Base-by-base conservation (phyloP, 2,329 filamentous ascomycete genomes). In the Pseudogymnoascus sp. region DNA sequence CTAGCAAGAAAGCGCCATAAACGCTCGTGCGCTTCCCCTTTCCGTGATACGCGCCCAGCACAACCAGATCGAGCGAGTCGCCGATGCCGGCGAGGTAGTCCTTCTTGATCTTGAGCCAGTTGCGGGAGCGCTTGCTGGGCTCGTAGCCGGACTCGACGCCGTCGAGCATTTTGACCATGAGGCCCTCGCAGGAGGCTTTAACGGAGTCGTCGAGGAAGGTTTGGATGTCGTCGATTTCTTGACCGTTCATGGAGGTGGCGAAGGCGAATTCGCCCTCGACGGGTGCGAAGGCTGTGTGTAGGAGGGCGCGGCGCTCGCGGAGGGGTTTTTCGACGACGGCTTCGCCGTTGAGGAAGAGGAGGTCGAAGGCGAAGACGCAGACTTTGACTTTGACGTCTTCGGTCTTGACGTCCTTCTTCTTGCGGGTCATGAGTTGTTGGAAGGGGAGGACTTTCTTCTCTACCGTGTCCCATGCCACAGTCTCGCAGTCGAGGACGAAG, bases 101-200 rank as follows among this genome's bases (percentile, higher is more conserved):
- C 73, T 99, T 99, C 76, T 99, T 99, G 76, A 97, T 89, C 82
- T 99, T 99, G 67, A 99, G 88, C 94, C 94, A 99, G 73, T 99
- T 99, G 65, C 94, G 90, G 76, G 91, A 96, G 67, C 94, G 88
- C 74, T 96, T 96, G 71, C 91, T 96, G 18, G 94, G 94, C 76
- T 97, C 93, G 73, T 99, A 99, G 70, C 90, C 91, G 69, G 91
- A 96, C 75, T 97, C 93, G 5, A 84, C 80, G 0, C 93, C 94
- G 73, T 97, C 93, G 64, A 99, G 78, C 94, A 99, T 99, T 80
- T 99, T 99, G 12, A 99, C 94, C 94, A 99, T 99, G 62, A 99
- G 80, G 10, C 94, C 94, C 78, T 99, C 94, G 72, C 94, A 99
- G 0, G 91, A 95, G 1, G 92, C 91, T 75, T 96, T 96, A 67